phyloP scores from a whole-genome alignment of 2,329 filamentous ascomycete genomes.

The Dothideomycetes sp. region DNA sequence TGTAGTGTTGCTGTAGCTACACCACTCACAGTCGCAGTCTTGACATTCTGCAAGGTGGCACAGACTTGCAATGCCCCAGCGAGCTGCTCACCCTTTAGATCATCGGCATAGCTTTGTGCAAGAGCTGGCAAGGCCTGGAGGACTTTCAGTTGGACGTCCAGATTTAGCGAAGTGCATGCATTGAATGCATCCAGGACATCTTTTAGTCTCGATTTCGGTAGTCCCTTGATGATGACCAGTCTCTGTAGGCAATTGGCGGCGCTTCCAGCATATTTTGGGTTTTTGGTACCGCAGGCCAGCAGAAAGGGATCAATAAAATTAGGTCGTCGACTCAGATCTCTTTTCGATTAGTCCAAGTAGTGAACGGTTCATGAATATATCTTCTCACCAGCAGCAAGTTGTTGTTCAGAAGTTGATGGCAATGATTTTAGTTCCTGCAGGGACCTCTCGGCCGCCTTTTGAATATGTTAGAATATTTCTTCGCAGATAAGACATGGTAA shows the following conservation, averaged over 20 bases:
- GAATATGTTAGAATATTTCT: too few relatives aligned
- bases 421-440: slow-evolving; percentile 77
- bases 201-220: slow-evolving; percentile 68
- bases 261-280: slow-evolving; percentile 79
- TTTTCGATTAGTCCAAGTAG: slow-evolving; percentile 21
- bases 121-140: slow-evolving; percentile 83
- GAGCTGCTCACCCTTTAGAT: slow-evolving; percentile 70
- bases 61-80: slow-evolving; percentile 81
- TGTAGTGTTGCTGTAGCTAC: slow-evolving; percentile 94
- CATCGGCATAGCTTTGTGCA: slow-evolving; percentile 76
- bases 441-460: slow-evolving; percentile 72
- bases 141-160: slow-evolving; percentile 94
- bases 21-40: slow-evolving; percentile 87
- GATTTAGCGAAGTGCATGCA: slow-evolving; percentile 59
- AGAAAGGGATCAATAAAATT: slow-evolving; percentile 90
- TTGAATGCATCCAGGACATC: slow-evolving; percentile 82
- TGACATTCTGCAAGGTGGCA: slow-evolving; percentile 80
- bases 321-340: slow-evolving; percentile 71
- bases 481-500: too few relatives aligned
- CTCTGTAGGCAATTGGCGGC: slow-evolving; percentile 83
- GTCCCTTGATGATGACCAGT: slow-evolving; percentile 68
- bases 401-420: slow-evolving; percentile 62
- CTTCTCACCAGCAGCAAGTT: slow-evolving; percentile 55
- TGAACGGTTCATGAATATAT: neutral
- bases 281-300: slow-evolving; percentile 80